Evolutionary conservation across 2,329 filamentous ascomycete species (phyloP).

Genomic region (Ophiocordyceps camponoti-floridani): DNA sequence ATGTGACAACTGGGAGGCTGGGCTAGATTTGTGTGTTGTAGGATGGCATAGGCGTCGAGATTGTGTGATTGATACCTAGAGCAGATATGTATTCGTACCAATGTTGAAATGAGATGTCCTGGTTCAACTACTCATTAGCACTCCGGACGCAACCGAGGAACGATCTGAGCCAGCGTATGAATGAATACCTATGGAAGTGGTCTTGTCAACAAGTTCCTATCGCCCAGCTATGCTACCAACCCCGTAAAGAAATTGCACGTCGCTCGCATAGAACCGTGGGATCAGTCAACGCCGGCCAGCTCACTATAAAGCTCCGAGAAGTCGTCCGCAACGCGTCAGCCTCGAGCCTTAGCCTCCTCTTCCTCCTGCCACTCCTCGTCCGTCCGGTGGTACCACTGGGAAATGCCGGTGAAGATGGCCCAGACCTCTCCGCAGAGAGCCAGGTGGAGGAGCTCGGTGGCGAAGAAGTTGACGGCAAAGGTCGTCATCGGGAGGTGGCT

Average conservation of each 20-base stretch:
- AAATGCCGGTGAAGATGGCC: constrained; percentile 19
- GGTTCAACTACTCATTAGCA: not conserved
- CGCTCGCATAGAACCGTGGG: too few species aligned
- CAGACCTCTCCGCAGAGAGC: constrained; percentile 26
- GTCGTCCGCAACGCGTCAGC: not conserved
- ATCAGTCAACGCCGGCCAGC: too few species aligned
- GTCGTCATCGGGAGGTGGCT: constrained; percentile 20
- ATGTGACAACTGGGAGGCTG: not conserved
- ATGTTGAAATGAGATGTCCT: not conserved
- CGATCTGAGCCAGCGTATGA: too few species aligned
- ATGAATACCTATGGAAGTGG: too few species aligned
- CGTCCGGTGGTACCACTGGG: constrained; percentile 20
- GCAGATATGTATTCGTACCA: not conserved
- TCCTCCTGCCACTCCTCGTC: constrained; percentile 25
- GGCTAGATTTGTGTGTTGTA: not conserved
- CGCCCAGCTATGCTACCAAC: too few species aligned
- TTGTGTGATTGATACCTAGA: not conserved
- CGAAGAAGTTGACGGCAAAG: constrained; percentile 25
- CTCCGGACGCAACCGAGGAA: too few species aligned
- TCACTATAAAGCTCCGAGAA: not conserved
- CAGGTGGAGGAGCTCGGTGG: constrained; percentile 26
- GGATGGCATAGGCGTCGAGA: not conserved
- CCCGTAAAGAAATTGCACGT: too few species aligned
- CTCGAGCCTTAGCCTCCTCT: not conserved
- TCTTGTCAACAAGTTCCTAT: too few species aligned